A percentile compares a stretch with the other conserved stretches of the same genome.
Evolutionary conservation across 1,139 yeast genomes (phyloP).

Genomic region (Tardiomyces depauwii): DNA sequence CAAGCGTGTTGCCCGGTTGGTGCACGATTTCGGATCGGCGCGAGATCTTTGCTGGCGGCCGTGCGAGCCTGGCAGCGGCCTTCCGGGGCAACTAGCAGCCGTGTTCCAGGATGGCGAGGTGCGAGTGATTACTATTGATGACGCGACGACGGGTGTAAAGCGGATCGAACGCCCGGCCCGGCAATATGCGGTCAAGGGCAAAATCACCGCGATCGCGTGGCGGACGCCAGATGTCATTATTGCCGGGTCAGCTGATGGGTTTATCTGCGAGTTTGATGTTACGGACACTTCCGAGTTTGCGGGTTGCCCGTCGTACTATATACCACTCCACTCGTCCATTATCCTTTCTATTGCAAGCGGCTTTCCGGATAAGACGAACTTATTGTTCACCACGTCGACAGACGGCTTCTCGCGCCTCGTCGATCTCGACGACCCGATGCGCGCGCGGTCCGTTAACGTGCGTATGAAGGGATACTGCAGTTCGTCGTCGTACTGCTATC

Average conservation of each 20-base stretch:
- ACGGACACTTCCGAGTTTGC: constrained; percentile 8
- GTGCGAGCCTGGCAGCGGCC: not conserved
- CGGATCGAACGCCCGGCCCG: not conserved
- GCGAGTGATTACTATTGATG: constrained; percentile 30
- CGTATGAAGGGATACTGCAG: constrained; percentile 26
- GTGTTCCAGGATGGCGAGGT: constrained; percentile 53
- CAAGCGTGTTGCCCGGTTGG: not conserved
- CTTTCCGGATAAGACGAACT: constrained; percentile 28
- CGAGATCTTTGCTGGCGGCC: not conserved
- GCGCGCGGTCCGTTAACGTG: constrained; percentile 23
- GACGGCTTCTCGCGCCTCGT: constrained; percentile 33
- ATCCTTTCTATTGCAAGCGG: constrained; percentile 35
- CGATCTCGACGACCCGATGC: constrained; percentile 33
- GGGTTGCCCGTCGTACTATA: constrained; percentile 36
- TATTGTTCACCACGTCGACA: constrained; percentile 36
- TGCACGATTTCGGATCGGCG: not conserved
- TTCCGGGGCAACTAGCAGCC: constrained; percentile 30
- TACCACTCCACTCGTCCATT: constrained; percentile 39
- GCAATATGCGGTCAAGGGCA: not conserved
- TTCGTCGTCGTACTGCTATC: constrained; percentile 27
- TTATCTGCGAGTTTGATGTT: constrained; percentile 49
- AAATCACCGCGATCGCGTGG: constrained; percentile 45
- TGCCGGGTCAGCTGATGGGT: constrained; percentile 56
- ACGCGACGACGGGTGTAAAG: no score
- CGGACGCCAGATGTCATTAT: constrained; percentile 37